phyloP scores from a whole-genome alignment of 768 basidiomycete species.

The Kwoniella dendrophila region DNA sequence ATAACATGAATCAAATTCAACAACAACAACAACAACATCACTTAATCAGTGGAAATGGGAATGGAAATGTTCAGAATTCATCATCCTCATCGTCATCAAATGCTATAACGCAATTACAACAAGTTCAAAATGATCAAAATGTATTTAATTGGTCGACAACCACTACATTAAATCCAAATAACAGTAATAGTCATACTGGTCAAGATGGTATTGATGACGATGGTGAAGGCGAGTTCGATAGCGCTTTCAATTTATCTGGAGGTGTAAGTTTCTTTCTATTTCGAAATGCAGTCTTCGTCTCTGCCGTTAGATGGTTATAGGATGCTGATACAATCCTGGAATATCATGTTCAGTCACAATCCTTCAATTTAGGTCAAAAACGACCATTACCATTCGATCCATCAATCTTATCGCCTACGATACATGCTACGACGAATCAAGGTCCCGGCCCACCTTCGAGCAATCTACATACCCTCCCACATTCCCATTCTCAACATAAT shows the following conservation, averaged over 20 bases:
- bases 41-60: not conserved
- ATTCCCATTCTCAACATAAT: not conserved
- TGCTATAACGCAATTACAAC: slow-evolving; percentile 12
- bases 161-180: not conserved
- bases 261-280: slow-evolving; percentile 21
- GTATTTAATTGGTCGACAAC: slow-evolving; percentile 25
- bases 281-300: not conserved
- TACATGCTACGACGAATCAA: not conserved
- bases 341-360: slow-evolving; percentile 2
- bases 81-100: slow-evolving; percentile 1
- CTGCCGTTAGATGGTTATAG: not conserved
- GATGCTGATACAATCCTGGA: not conserved
- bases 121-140: slow-evolving; percentile 23
- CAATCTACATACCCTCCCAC: too few species aligned
- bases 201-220: slow-evolving; percentile 26
- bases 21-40: not conserved
- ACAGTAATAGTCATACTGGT: not conserved
- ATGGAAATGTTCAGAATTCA: not conserved
- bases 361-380: slow-evolving; percentile 19
- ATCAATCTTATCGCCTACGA: slow-evolving; percentile 9
- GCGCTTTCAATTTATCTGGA: slow-evolving; percentile 28
- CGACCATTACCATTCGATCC: slow-evolving; percentile 26
- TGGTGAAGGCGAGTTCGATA: slow-evolving; percentile 34
- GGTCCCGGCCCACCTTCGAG: slow-evolving; percentile 3
- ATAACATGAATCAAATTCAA: not conserved